Conservation (phyloP, 2,329 filamentous ascomycete species). For the Gremmenia infestans region DNA sequence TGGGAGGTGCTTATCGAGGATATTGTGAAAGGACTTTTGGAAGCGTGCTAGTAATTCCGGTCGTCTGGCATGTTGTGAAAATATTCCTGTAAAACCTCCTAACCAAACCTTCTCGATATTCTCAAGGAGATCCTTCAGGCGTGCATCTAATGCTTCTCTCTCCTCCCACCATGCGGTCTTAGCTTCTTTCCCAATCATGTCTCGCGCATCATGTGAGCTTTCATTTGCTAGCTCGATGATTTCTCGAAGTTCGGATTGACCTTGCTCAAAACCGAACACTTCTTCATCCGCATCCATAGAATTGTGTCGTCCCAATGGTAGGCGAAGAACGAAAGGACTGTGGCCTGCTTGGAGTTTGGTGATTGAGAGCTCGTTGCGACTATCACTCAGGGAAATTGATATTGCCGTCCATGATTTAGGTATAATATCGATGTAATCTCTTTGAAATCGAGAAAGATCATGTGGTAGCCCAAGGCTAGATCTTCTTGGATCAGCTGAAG, state of each 20-base stretch:
- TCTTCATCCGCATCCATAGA: conserved; percentile 76
- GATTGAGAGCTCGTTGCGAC: conserved; percentile 77
- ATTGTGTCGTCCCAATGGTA: conserved; percentile 79
- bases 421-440: conserved; percentile 79
- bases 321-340: conserved; percentile 77
- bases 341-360: conserved; percentile 75
- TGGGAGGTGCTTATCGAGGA: conserved; percentile 79
- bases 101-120: conserved; percentile 94
- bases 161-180: conserved; percentile 87
- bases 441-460: conserved; percentile 63
- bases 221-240: conserved; percentile 79
- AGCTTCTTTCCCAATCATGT: conserved; percentile 68
- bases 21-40: conserved; percentile 68
- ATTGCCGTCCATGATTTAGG: conserved; percentile 79
- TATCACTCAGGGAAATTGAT: conserved; percentile 79
- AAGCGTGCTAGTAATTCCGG: conserved; percentile 67
- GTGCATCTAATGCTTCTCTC: conserved; percentile 71
- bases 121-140: conserved; percentile 70
- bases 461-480: conserved; percentile 42
- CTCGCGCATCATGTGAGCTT: conserved; percentile 69
- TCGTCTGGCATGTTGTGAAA: conserved; percentile 66
- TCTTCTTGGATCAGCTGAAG: conserved; percentile 37
- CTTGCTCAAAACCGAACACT: conserved; percentile 77
- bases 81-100: conserved; percentile 90
- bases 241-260: conserved; percentile 71